Base-by-base conservation (phyloP, 1,139 yeast species). In the Keqinozyma sinolaborantium region DNA sequence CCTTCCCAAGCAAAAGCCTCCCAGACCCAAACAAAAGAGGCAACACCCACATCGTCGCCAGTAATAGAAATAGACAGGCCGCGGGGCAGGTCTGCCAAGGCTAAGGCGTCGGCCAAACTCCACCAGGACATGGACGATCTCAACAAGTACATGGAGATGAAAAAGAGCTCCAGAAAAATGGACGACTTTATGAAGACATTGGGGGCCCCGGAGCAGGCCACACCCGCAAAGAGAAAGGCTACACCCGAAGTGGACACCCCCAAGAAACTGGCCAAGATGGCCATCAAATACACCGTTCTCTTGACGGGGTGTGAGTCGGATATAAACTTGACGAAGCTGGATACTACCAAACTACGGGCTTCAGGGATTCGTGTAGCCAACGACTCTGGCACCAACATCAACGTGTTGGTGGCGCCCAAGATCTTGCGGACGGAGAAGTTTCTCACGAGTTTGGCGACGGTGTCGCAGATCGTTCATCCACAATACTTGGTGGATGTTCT, bases 341-440 rank as follows among this genome's bases (percentile, higher is more conserved):
- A 67, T 30, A 34, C 49, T 3, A 30, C 43, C 12, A 53, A 48
- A 16, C 47, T 69, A 15, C 42, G 53, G 9, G 35, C 37, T 2
- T 52, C 72, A 9, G 70, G 73, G 2, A 56, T 72, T 10, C 67
- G 64, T 25, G 70, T 76, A 8, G 50, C 70, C 11, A 53, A 60
- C 15, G 64, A 60, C 24, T 56, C 58, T 20, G 50, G 53, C 18
- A 42, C 44, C 4, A 54, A 45, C 25, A 49, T 61, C 15, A 72
- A 77, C 44, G 60, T 81, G 25, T 62, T 83, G 7, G 65, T 90
- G 12, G 92, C 97, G 0, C 95, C 97, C 2, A 77, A 79, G 39
- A 70, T 83, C 9, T 56, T 83, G 45, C 71, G 97, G 42, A 92
- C 97, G 0, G 95, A 84, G 38, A 92, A 92, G 56, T 90, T 90